Conservation (phyloP, 306 rosid species). For the Neltuma alba region DNA sequence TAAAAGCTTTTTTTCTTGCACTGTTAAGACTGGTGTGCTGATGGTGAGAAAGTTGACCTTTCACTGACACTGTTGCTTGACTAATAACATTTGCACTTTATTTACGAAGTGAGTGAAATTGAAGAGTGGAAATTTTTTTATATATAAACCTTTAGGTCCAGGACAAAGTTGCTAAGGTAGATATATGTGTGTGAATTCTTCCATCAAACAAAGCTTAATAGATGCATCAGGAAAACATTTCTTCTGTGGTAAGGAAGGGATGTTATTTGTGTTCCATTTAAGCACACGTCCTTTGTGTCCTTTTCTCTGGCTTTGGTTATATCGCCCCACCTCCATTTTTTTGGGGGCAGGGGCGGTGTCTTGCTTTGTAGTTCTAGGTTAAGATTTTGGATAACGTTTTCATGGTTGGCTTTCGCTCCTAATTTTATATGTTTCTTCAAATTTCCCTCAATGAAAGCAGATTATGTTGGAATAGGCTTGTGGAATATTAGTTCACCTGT, state of each 20-base stretch:
- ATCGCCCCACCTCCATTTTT: background rate
- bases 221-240: background rate
- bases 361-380: background rate
- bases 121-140: background rate
- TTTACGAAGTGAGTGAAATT: background rate
- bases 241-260: background rate
- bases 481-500: background rate
- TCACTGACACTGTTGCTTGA: slow-evolving; percentile 26
- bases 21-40: slow-evolving; percentile 3
- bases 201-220: background rate
- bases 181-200: background rate
- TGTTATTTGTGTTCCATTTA: background rate
- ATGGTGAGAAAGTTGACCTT: slow-evolving; percentile 30
- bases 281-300: background rate
- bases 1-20: slow-evolving; percentile 22
- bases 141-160: background rate
- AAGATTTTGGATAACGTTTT: background rate
- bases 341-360: background rate
- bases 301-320: background rate
- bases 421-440: background rate
- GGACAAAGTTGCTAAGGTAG: background rate
- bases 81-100: slow-evolving; percentile 24
- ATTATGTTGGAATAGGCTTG: background rate
- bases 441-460: background rate
- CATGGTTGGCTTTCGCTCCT: background rate